Evolutionary conservation across 345 rosid genomes (phyloP), one percentile per base, ranked within the genome.

Genomic region (Mallotus nudiflorus): DNA sequence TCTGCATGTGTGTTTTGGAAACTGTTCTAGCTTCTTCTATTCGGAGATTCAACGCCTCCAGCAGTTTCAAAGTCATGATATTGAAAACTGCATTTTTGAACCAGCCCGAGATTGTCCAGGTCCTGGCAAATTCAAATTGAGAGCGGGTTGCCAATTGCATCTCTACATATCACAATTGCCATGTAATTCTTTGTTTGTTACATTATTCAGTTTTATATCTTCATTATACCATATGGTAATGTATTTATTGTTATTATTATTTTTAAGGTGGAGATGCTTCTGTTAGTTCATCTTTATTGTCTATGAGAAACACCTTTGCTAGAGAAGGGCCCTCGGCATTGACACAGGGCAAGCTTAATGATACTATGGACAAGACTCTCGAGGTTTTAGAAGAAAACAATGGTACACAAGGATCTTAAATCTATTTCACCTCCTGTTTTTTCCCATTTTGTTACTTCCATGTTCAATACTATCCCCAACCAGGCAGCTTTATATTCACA

Each of bases 151-250:
- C 85, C 81, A 83, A 50, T 76, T 94, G 70, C 97, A 94, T 81
- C 49, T 90, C 53, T 94, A 87, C 85, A 84, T 90, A 77, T 91
- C 98, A 46, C 97, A 90, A 69, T 79, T 89, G 89, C 97, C 97
- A 83, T 90, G 98, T 91, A 91, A 87, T 73, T 66, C 31, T 56
- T 74, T 64, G 33, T 56, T 74, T 64, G 33, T 68, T 67, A 24
- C 75, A 7, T 14, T 56, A 6, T 39, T 71, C 24, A 10, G n/a
- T 18, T 31, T 56, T 11, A 20, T 31, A 2, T 13, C 39, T 56
- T 66, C n/a, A 37, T 44, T 65, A 37, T 42, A 20, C 53, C 7
- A 25, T 8, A 25, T 40, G 45, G 55, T 5, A 51, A 35, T 37
- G 25, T 59, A 11, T 56, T n/a, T 19, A n/a, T 20, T 67, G 40